phyloP scores from a whole-genome alignment of 768 basidiomycete species.

The Cystofilobasidium capitatum region DNA sequence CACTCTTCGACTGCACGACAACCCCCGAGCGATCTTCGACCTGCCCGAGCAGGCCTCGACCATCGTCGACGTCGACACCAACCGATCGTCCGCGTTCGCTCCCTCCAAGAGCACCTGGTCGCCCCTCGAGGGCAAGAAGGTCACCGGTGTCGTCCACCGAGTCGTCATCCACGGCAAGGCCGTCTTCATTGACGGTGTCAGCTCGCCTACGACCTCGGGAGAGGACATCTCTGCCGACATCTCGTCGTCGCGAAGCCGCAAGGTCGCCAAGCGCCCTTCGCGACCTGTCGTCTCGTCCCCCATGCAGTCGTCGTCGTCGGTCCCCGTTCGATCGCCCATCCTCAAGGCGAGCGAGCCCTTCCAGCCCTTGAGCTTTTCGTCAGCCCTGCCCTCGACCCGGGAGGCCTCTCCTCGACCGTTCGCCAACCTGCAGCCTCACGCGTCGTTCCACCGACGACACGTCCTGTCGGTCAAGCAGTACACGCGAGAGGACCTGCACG shows the following conservation, averaged over 20 bases:
- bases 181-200: conserved; percentile 70
- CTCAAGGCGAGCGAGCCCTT: conserved; percentile 28
- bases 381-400: background rate
- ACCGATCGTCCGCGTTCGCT: conserved; percentile 56
- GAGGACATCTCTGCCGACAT: conserved; percentile 40
- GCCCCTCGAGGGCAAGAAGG: conserved; percentile 55
- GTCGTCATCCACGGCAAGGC: conserved; percentile 86
- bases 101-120: conserved; percentile 59
- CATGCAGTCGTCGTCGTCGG: conserved; percentile 24
- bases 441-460: conserved; percentile 84
- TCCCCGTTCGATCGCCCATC: conserved; percentile 26
- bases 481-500: conserved; percentile 75
- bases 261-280: conserved; percentile 37
- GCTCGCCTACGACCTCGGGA: conserved; percentile 47
- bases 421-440: conserved; percentile 54
- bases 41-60: conserved; percentile 77
- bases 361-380: conserved; percentile 28
- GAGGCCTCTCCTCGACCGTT: conserved; percentile 39
- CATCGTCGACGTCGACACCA: conserved; percentile 83
- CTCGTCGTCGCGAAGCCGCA: conserved; percentile 29
- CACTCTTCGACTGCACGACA: conserved; percentile 72
- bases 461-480: conserved; percentile 93
- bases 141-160: conserved; percentile 73
- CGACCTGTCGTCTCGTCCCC: conserved; percentile 31
- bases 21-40: conserved; percentile 83